phyloP scores from a whole-genome alignment of 768 basidiomycete genomes.

The Coprinopsis sp. region DNA sequence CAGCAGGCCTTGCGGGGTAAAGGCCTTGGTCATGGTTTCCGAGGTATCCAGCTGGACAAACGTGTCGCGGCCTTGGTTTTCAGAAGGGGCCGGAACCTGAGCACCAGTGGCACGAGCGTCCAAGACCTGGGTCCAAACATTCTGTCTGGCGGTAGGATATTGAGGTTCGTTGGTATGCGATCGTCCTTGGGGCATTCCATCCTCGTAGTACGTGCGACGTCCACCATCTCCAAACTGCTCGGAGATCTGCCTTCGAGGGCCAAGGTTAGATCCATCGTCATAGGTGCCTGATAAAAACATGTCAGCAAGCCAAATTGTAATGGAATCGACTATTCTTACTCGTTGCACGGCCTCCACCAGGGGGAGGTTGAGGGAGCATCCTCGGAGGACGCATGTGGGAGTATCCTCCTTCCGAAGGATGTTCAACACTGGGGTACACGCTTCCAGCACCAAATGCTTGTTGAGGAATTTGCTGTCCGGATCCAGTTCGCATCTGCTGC shows the following conservation, averaged over 20 bases:
- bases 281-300: constrained; percentile 32
- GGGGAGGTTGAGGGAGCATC: constrained; percentile 63
- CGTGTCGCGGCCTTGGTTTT: constrained; percentile 44
- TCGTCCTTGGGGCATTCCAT: constrained; percentile 37
- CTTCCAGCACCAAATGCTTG: constrained; percentile 2
- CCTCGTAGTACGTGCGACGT: constrained; percentile 55
- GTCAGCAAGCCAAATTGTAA: too few relatives aligned
- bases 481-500: constrained; percentile 2
- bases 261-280: constrained; percentile 37
- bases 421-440: constrained; percentile 16
- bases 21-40: constrained; percentile 85
- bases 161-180: constrained; percentile 53
- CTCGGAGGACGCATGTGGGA: constrained; percentile 55
- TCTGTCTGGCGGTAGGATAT: constrained; percentile 55
- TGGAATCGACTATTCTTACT: too few relatives aligned
- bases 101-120: constrained; percentile 54
- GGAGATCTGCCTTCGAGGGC: constrained; percentile 43
- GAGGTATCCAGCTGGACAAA: constrained; percentile 72
- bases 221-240: constrained; percentile 50
- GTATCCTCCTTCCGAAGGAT: constrained; percentile 26
- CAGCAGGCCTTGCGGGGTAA: constrained; percentile 90
- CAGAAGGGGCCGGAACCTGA: constrained; percentile 36
- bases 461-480: constrained; percentile 3
- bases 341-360: constrained; percentile 42
- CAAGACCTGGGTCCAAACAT: constrained; percentile 86